Evolutionary conservation across 352 stramenopile species (phyloP).

Genomic region (Pythium coloratum): DNA sequence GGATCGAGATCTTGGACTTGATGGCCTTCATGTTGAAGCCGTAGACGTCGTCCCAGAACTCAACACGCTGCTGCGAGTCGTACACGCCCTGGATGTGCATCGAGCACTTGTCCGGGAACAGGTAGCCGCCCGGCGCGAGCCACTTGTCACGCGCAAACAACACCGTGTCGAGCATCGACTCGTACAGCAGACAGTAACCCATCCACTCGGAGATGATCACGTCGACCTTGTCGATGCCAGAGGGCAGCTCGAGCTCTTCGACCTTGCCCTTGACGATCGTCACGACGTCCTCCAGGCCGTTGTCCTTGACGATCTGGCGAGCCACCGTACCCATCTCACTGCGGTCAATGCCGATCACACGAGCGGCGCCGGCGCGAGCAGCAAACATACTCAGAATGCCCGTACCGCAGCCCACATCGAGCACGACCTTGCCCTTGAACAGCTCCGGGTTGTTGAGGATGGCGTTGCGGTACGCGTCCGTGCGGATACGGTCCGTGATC

Average conservation of each 20-base stretch:
- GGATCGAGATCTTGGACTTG: slow-evolving; percentile 93
- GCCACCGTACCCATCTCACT: slow-evolving; percentile 95
- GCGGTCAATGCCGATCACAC: slow-evolving; percentile 96
- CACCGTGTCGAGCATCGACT: slow-evolving; percentile 98
- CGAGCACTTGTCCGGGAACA: slow-evolving; percentile 98
- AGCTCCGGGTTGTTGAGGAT: slow-evolving; percentile 97
- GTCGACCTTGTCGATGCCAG: slow-evolving; percentile 90
- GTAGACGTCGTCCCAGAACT: slow-evolving; percentile 98
- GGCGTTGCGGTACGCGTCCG: slow-evolving; percentile 96
- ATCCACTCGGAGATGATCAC: slow-evolving; percentile 99
- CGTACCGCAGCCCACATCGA: slow-evolving; percentile 98
- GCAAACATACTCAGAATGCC: slow-evolving; percentile 98
- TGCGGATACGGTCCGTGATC: slow-evolving; percentile 92
- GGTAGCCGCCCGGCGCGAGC: slow-evolving; percentile 90
- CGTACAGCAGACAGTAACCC: slow-evolving; percentile 97
- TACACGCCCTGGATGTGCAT: slow-evolving; percentile 90
- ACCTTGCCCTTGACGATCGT: slow-evolving; percentile 96
- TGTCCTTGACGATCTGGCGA: slow-evolving; percentile 93
- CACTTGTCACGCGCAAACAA: slow-evolving; percentile 96
- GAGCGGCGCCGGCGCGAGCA: slow-evolving; percentile 83
- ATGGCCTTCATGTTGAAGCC: slow-evolving; percentile 98
- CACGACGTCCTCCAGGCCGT: slow-evolving; percentile 90
- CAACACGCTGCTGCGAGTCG: slow-evolving; percentile 65
- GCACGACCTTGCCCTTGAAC: slow-evolving; percentile 96
- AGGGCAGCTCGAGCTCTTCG: slow-evolving; percentile 91